A percentile compares a stretch with the other conserved stretches of the same genome.
phyloP scores from a whole-genome alignment of 2,329 filamentous ascomycete species.

The Talaromyces sp. region DNA sequence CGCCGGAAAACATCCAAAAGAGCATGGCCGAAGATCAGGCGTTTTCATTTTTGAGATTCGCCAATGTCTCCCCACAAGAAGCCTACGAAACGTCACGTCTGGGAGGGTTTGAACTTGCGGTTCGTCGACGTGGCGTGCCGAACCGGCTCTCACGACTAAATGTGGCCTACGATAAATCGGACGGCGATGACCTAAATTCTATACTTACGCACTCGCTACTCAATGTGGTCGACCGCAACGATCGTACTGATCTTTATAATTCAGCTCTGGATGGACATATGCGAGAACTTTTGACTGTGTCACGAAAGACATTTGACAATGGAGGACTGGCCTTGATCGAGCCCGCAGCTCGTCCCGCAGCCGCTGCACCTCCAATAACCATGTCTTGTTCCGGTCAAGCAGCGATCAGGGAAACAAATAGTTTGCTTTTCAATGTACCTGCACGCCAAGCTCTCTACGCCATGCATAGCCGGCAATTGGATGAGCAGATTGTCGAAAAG shows the following conservation, averaged over 20 bases:
- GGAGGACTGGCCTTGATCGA: conserved; percentile 76
- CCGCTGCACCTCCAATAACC: conserved; percentile 80
- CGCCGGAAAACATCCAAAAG: conserved; percentile 69
- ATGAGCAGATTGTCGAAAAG: conserved; percentile 69
- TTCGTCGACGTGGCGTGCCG: conserved; percentile 51
- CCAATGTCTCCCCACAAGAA: conserved; percentile 71
- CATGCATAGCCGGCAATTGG: conserved; percentile 55
- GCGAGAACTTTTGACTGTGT: conserved; percentile 73
- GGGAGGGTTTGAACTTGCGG: conserved; percentile 70
- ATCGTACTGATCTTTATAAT: conserved; percentile 64
- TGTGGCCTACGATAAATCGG: conserved; percentile 64
- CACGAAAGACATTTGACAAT: conserved; percentile 60
- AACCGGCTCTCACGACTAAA: conserved; percentile 64
- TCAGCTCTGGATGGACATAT: conserved; percentile 71
- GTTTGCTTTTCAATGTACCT: conserved; percentile 71
- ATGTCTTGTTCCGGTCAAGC: conserved; percentile 70
- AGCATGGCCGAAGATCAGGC: conserved; percentile 60
- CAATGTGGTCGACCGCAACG: conserved; percentile 69
- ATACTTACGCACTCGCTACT: conserved; percentile 75
- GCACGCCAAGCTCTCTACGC: conserved; percentile 75
- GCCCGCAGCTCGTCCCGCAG: conserved; percentile 72
- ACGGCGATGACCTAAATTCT: conserved; percentile 59
- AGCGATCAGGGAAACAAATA: conserved; percentile 60
- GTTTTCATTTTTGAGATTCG: conserved; percentile 89
- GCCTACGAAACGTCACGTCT: conserved; percentile 65